A percentile compares a stretch with the other conserved stretches of the same genome.
phyloP scores from a whole-genome alignment of 31 red algal genomes.

The Asparagopsis taxiformis region DNA sequence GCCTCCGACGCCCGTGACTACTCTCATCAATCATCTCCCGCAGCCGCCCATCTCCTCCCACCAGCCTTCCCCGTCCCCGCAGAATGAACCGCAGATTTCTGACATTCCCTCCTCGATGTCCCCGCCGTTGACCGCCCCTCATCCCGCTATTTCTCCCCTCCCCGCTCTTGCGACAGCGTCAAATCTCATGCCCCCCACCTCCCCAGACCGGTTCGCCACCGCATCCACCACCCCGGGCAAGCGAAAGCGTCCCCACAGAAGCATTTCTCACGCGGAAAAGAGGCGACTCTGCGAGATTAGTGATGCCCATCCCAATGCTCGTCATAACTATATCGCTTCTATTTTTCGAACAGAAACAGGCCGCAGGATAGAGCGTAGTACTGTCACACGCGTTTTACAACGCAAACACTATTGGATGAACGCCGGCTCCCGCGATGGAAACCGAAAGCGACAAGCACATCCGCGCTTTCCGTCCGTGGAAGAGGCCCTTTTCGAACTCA shows the following conservation, averaged over 20 bases:
- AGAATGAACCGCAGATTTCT: background rate
- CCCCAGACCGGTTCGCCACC: background rate
- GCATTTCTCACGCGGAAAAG: constrained; percentile 29
- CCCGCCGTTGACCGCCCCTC: background rate
- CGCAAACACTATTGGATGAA: constrained; percentile 20
- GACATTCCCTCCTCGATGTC: background rate
- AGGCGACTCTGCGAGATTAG: constrained; percentile 25
- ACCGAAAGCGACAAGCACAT: constrained; percentile 2
- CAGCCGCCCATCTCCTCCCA: background rate
- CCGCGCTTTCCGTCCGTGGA: constrained; percentile 22
- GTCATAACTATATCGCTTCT: constrained; percentile 9
- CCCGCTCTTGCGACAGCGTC: background rate
- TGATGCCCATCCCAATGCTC: constrained; percentile 2
- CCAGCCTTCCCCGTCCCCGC: background rate
- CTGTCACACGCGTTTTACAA: constrained; percentile 26
- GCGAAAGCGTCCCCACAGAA: background rate
- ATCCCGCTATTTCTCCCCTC: background rate
- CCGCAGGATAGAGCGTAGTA: constrained; percentile 16
- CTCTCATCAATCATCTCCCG: background rate
- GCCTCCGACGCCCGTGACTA: background rate
- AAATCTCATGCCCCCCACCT: background rate
- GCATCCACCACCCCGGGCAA: background rate
- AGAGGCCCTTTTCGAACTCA: constrained; percentile 17
- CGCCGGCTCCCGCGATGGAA: background rate
- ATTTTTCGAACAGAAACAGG: constrained; percentile 1